phyloP scores from a whole-genome alignment of 176 grass and related monocot species.

The Aegilops umbellulata region DNA sequence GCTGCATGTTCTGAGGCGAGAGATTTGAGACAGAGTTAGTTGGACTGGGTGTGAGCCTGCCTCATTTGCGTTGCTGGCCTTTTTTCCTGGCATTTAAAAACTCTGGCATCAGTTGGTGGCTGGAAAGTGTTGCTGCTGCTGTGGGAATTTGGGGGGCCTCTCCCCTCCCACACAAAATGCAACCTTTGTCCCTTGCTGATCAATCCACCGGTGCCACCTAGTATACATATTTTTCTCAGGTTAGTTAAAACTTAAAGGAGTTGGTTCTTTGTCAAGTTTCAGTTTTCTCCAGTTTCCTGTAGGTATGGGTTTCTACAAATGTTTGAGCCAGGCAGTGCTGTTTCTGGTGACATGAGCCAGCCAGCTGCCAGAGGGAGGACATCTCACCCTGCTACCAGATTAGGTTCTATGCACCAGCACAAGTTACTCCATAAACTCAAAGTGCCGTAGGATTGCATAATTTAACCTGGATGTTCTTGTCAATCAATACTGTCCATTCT shows the following conservation, averaged over 20 bases:
- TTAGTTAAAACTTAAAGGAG: neutral
- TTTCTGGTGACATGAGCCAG: constrained; percentile 9
- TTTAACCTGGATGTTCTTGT: constrained; percentile 25
- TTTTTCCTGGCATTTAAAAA: constrained; percentile 61
- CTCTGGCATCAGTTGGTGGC: constrained; percentile 49
- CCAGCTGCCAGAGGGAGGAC: constrained; percentile 15
- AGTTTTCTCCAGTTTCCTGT: constrained; percentile 26
- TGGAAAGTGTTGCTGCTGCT: constrained; percentile 29
- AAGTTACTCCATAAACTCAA: constrained; percentile 4
- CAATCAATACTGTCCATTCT: neutral
- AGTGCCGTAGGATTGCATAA: constrained; percentile 15
- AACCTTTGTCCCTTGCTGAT: constrained; percentile 36
- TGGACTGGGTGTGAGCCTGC: constrained; percentile 55
- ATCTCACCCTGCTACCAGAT: constrained; percentile 37
- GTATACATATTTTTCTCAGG: neutral
- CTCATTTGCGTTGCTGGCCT: constrained; percentile 57
- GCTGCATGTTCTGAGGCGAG: constrained; percentile 54
- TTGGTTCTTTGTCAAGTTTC: constrained; percentile 30
- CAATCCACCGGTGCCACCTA: constrained; percentile 18
- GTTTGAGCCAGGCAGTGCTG: neutral
- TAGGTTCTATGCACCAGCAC: constrained; percentile 22
- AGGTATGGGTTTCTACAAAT: constrained; percentile 5
- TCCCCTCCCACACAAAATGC: constrained; percentile 26
- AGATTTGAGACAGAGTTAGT: constrained; percentile 67
- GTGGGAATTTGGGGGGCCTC: constrained; percentile 35